Evolutionary conservation across 2,329 filamentous ascomycete genomes (phyloP).

Genomic region (Seiridium cupressi): DNA sequence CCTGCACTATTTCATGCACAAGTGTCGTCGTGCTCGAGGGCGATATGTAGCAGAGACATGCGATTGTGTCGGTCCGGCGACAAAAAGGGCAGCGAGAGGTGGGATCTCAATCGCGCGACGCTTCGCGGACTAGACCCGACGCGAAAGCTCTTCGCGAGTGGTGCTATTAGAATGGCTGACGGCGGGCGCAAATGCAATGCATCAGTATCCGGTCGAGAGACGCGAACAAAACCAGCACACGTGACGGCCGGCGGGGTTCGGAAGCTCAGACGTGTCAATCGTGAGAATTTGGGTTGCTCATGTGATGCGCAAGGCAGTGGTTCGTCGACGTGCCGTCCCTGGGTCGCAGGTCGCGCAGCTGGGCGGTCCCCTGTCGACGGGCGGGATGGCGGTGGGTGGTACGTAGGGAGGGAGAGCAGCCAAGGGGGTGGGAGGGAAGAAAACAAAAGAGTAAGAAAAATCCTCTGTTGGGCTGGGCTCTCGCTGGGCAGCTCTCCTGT

Average conservation of each 20-base stretch:
- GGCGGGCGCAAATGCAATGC: neutral
- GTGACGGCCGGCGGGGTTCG: too few relatives aligned
- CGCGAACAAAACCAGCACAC: neutral
- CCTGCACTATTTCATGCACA: slow-evolving; percentile 44
- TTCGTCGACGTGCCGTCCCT: neutral
- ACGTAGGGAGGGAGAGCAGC: too few relatives aligned
- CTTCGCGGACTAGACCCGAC: neutral
- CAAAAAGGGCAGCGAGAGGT: neutral
- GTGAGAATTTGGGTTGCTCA: neutral
- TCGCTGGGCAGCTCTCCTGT: neutral
- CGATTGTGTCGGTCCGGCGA: slow-evolving; percentile 6
- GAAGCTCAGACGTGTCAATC: neutral
- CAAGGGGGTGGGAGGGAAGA: too few relatives aligned
- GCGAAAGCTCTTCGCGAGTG: neutral
- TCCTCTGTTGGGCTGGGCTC: too few relatives aligned
- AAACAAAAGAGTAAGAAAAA: too few relatives aligned
- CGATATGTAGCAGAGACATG: neutral
- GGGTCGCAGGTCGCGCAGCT: slow-evolving; percentile 3
- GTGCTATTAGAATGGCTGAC: neutral
- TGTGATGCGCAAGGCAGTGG: neutral
- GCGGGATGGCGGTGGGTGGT: too few relatives aligned
- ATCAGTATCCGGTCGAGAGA: neutral
- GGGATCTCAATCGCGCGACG: neutral
- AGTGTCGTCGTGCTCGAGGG: slow-evolving; percentile 5
- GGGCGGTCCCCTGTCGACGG: neutral